Conservation (phyloP, 2,329 filamentous ascomycete genomes). For the Trichothecium roseum region DNA sequence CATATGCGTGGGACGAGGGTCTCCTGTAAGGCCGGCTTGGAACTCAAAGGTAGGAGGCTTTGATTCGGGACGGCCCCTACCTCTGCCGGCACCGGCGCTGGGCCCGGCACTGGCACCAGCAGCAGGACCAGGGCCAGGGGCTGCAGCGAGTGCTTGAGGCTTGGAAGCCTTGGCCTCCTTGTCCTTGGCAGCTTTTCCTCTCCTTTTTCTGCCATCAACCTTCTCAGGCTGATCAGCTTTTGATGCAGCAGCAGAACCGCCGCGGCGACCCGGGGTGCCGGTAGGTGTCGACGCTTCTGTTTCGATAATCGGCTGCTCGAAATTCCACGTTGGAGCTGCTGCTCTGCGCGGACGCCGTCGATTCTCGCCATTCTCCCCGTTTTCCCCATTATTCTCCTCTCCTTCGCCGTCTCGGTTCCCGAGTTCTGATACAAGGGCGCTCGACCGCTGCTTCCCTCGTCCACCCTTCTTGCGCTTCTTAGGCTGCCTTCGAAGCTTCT, state of each 20-base stretch:
- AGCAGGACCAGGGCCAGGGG: conserved; percentile 25
- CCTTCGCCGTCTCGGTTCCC: conserved; percentile 48
- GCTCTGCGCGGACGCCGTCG: conserved; percentile 48
- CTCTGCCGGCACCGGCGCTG: conserved; percentile 25
- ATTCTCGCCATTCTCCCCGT: conserved; percentile 48
- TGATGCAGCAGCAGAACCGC: conserved; percentile 19
- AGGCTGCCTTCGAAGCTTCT: conserved; percentile 58
- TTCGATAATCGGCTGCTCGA: conserved; percentile 47
- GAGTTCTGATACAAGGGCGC: conserved; percentile 56
- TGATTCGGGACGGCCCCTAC: conserved; percentile 17
- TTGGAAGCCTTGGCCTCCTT: conserved; percentile 28
- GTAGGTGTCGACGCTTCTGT: conserved; percentile 47
- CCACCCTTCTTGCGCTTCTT: conserved; percentile 46
- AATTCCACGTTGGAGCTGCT: conserved; percentile 62
- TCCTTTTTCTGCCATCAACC: conserved; percentile 27
- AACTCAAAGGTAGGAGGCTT: conserved; percentile 33
- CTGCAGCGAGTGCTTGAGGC: conserved; percentile 34
- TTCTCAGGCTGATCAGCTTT: conserved; percentile 38
- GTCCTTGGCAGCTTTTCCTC: conserved; percentile 26
- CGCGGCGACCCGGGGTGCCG: conserved; percentile 47
- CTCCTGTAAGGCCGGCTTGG: conserved; percentile 25
- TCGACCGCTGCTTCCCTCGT: conserved; percentile 48
- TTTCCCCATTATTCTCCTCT: conserved; percentile 44
- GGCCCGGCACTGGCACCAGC: no score
- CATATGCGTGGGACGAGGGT: conserved; percentile 16